Percentiles rank a stretch among this genome's conserved stretches.
phyloP scores from a whole-genome alignment of 352 stramenopile species.

The Albugo laibachii region DNA sequence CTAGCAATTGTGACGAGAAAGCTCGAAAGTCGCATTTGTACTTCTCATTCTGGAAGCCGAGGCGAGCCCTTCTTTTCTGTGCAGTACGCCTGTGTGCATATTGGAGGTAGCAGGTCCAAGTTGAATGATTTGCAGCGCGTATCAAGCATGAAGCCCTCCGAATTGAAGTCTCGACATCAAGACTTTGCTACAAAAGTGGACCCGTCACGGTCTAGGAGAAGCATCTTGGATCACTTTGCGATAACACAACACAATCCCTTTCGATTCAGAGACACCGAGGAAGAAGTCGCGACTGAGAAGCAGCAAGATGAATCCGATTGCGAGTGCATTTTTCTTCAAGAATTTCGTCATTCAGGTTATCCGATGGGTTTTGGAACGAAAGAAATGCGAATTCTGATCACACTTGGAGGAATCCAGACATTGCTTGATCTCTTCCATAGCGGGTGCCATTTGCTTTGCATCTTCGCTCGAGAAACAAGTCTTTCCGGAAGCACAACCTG shows the following conservation, averaged over 20 bases:
- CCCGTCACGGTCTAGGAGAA: slow-evolving; percentile 16
- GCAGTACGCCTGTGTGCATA: slow-evolving; percentile 24
- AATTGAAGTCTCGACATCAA: no score
- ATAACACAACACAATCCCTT: slow-evolving; percentile 62
- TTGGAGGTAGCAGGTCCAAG: slow-evolving; percentile 13
- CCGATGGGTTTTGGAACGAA: slow-evolving; percentile 29
- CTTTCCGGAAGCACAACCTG: slow-evolving; percentile 1
- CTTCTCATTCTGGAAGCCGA: slow-evolving; percentile 32
- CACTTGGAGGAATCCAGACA: slow-evolving; percentile 30
- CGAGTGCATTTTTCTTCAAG: slow-evolving; percentile 18
- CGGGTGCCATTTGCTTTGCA: slow-evolving; percentile 28
- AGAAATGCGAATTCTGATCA: slow-evolving; percentile 37
- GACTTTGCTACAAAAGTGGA: neutral
- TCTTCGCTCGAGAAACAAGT: slow-evolving; percentile 2
- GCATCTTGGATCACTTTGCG: slow-evolving; percentile 47
- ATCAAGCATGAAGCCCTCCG: no score
- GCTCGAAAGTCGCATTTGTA: slow-evolving; percentile 46
- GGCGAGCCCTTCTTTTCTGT: slow-evolving; percentile 41
- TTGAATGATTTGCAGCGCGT: neutral
- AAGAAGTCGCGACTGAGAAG: slow-evolving; percentile 1
- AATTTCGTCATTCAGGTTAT: slow-evolving; percentile 29
- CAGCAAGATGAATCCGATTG: slow-evolving; percentile 9
- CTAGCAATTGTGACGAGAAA: slow-evolving; percentile 24
- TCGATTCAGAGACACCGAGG: slow-evolving; percentile 31
- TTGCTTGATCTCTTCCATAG: slow-evolving; percentile 43